Evolutionary conservation across 2,329 filamentous ascomycete species (phyloP).

Genomic region (Penicillium freii): DNA sequence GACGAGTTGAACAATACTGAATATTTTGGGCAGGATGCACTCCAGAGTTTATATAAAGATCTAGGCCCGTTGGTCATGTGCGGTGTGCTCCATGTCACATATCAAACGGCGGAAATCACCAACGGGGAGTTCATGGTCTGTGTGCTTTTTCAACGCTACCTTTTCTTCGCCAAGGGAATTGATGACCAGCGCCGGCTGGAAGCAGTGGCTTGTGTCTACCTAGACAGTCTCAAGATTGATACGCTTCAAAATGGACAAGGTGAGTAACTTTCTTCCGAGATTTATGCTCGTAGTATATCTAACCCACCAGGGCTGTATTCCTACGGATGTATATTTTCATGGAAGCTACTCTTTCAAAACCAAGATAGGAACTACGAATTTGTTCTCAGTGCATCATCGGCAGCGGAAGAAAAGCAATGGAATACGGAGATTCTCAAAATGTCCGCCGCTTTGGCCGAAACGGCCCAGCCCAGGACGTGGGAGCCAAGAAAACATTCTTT

Average conservation of each 20-base stretch:
- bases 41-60: constrained; percentile 65
- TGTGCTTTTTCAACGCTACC: constrained; percentile 74
- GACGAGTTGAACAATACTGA: background rate
- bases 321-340: constrained; percentile 79
- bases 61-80: constrained; percentile 80
- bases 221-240: constrained; percentile 46
- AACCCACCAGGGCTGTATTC: constrained; percentile 70
- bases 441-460: constrained; percentile 51
- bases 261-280: constrained; percentile 23
- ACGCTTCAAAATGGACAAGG: constrained; percentile 37
- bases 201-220: constrained; percentile 70
- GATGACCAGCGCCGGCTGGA: constrained; percentile 67
- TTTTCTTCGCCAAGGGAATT: constrained; percentile 70
- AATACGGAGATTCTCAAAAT: constrained; percentile 61
- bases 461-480: constrained; percentile 46
- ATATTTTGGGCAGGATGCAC: constrained; percentile 21
- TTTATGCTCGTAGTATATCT: background rate
- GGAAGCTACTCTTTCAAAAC: constrained; percentile 85
- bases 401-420: constrained; percentile 79
- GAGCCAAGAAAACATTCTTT: constrained; percentile 30
- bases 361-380: constrained; percentile 77
- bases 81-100: constrained; percentile 78
- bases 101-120: constrained; percentile 67
- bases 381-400: constrained; percentile 80
- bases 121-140: constrained; percentile 81